Base-by-base conservation (phyloP, 306 rosid genomes). In the Cicer yamashitae region DNA sequence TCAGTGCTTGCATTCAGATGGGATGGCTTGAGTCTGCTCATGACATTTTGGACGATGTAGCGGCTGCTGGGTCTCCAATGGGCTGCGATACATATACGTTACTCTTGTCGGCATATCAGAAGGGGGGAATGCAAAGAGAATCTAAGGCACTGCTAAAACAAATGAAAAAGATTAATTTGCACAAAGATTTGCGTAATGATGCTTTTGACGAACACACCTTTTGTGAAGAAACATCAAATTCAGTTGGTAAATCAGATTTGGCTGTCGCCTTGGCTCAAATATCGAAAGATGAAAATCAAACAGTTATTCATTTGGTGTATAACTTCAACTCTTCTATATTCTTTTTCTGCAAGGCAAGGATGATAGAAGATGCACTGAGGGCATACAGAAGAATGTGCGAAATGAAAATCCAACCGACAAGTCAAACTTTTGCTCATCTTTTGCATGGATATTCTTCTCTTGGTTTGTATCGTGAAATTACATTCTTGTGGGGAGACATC, bases 1-100 rank as follows among this genome's bases (percentile, higher is more conserved):
- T 91, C 54, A 73, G 79, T 45, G 88, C 97, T 77, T 88, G 93
- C 83, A 81, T 94, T 86, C 80, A 59, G 52, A 84, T 94, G 67
- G 96, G 91, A 48, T 91, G 98, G 98, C 87, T 94, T 77, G 96
- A 88, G 77, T 83, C 84, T 56, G 96, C 97, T 48, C 97, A 94
- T 70, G 98, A 94, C 81, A 86, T 94, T 79, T 81, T 91, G 87
- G 97, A 94, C 51, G 96, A 94, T 68, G 67, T 81, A 77, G 90
- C 83, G 76, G 84, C 89, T 46, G 79, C 63, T 44, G 89, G 82
- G 20, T 71, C 82, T 65, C 82, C 88, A 37, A 11, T 88, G 82
- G 83, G 81, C 67, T 1, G 14, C 67, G 30, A 54, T 15, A 54
- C 84, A 8, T 90, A 85, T 60, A 56, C 76, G 64, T 82, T 75